Conservation (phyloP, 495 filamentous ascomycete genomes). For the Astrocystis sublimbata region DNA sequence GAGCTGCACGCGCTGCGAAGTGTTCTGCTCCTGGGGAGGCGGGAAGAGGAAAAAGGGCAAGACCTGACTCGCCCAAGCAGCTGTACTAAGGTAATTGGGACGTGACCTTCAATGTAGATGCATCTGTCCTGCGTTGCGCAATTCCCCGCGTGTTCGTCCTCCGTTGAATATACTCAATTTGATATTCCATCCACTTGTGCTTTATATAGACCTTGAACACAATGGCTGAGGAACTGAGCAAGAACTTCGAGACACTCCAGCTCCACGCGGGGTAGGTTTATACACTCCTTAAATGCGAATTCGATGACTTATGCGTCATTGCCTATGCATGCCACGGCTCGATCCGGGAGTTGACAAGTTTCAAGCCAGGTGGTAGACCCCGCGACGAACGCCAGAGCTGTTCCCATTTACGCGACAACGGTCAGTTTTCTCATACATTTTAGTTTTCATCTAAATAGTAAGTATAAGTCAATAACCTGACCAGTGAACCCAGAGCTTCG, state of each 20-base stretch:
- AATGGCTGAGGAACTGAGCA: too few species aligned
- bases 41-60: neutral
- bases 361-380: constrained; percentile 78
- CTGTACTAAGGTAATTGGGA: neutral
- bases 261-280: too few species aligned
- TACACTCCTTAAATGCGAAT: too few species aligned
- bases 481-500: constrained; percentile 64
- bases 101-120: neutral
- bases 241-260: too few species aligned
- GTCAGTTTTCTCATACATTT: constrained; percentile 48
- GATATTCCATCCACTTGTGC: too few species aligned
- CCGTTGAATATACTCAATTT: too few species aligned
- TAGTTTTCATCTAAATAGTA: neutral
- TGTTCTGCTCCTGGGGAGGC: neutral
- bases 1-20: neutral
- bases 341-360: constrained; percentile 18
- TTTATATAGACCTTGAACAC: neutral
- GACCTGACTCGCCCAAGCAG: neutral
- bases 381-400: constrained; percentile 85
- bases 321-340: constrained; percentile 17
- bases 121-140: neutral
- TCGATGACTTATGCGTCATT: neutral
- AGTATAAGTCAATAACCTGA: neutral
- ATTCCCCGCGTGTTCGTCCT: neutral
- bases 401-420: constrained; percentile 94